These are phyloP conservation scores for Claviceps capensis DNA, from an alignment of 2,329 filamentous ascomycete species.

Conservation along the genomic window DNA sequence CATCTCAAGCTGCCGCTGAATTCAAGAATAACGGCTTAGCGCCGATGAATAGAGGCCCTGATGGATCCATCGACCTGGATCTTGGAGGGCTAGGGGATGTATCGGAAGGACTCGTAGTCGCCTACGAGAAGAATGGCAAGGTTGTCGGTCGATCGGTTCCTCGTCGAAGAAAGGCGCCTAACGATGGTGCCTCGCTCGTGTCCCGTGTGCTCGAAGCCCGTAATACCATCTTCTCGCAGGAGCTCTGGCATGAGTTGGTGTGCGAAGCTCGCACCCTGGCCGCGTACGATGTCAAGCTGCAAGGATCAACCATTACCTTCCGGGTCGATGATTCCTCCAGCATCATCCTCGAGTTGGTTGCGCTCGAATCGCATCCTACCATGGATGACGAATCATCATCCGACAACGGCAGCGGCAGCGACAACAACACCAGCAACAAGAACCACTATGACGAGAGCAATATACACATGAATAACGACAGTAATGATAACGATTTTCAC, in stretches of 20 bases:
- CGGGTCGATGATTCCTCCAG: slow-evolving; percentile 34
- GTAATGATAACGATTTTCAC: background rate
- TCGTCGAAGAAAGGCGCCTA: slow-evolving; percentile 31
- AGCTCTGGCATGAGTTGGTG: slow-evolving; percentile 81
- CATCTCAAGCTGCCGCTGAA: slow-evolving; percentile 33
- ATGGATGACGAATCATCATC: slow-evolving; percentile 18
- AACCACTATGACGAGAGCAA: background rate
- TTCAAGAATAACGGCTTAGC: slow-evolving; percentile 64
- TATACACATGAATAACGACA: background rate
- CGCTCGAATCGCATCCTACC: slow-evolving; percentile 31
- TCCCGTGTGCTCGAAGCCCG: slow-evolving; percentile 59
- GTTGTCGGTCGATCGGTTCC: slow-evolving; percentile 43
- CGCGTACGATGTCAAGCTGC: slow-evolving; percentile 54
- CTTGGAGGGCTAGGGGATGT: slow-evolving; percentile 36
- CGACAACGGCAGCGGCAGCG: background rate
- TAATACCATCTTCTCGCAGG: slow-evolving; percentile 69
- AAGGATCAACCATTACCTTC: slow-evolving; percentile 43
- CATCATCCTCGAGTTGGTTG: slow-evolving; percentile 54
- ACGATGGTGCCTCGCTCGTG: slow-evolving; percentile 42
- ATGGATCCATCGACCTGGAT: slow-evolving; percentile 66
- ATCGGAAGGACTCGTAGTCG: slow-evolving; percentile 52
- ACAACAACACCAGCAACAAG: background rate
- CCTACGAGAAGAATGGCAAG: slow-evolving; percentile 42
- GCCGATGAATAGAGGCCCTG: slow-evolving; percentile 57
- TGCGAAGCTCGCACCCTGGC: slow-evolving; percentile 65